Conservation (phyloP, 106 monocot genomes). For the Dendrobium huoshanense region DNA sequence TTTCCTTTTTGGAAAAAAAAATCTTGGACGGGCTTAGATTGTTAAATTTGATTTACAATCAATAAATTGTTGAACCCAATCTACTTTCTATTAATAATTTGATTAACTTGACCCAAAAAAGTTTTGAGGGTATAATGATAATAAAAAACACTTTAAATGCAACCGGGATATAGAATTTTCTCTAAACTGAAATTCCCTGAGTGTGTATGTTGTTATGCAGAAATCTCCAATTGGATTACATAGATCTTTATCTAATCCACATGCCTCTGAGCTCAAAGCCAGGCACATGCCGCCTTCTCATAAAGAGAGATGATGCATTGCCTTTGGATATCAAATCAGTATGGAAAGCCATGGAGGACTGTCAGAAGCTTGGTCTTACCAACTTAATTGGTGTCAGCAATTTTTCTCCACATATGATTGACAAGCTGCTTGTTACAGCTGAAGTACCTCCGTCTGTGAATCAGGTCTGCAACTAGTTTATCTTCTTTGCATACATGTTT, state of each 20-base stretch:
- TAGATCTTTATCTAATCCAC: slow-evolving; percentile 54
- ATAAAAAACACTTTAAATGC: too few relatives aligned
- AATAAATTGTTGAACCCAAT: too few relatives aligned
- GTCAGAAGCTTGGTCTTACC: slow-evolving; percentile 30
- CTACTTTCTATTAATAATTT: too few relatives aligned
- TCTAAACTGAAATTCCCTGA: too few relatives aligned
- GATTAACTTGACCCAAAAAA: too few relatives aligned
- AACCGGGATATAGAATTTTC: too few relatives aligned
- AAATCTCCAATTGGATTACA: slow-evolving; percentile 34
- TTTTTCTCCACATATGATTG: slow-evolving; percentile 26
- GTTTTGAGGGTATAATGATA: too few relatives aligned
- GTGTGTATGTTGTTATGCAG: slow-evolving; percentile 6
- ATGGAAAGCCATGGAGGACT: slow-evolving; percentile 55
- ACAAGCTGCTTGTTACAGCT: slow-evolving; percentile 18
- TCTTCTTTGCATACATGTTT: too few relatives aligned
- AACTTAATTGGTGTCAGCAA: slow-evolving; percentile 52
- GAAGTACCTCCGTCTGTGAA: slow-evolving; percentile 31
- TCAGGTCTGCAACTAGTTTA: slow-evolving; percentile 15
- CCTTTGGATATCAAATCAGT: slow-evolving; percentile 29
- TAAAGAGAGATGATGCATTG: slow-evolving; percentile 22
- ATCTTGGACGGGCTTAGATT: too few relatives aligned
- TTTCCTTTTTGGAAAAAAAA: too few relatives aligned
- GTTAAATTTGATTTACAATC: too few relatives aligned
- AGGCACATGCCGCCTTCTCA: background rate
- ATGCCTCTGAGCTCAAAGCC: slow-evolving; percentile 23